Evolutionary conservation across 2,329 filamentous ascomycete species (phyloP), one percentile per base, ranked within the genome.

Genomic region (Aureobasidium musti): DNA sequence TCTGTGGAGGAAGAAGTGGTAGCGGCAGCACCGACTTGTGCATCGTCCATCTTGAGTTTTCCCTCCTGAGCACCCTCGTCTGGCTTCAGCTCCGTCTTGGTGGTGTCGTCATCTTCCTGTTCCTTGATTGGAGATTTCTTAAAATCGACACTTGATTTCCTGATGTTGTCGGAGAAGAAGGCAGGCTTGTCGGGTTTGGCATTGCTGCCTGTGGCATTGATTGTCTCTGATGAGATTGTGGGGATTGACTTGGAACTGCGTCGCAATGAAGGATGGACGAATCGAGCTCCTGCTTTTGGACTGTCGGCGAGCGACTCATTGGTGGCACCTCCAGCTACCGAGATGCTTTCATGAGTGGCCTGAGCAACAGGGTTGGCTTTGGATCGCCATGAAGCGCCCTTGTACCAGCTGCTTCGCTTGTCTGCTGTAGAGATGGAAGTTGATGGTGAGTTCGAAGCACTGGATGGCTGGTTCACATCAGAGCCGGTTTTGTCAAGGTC

Each of bases 291-390:
- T 11, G 47, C 28, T 35, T 60, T 75, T 13, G 70, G 71, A 21
- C 73, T 75, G 43, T 77, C 73, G 11, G 60, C 71, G 10, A 74
- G 74, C 14, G 78, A 71, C 64, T 81, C 79, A 19, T 77, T 77
- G 4, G 79, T 80, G 1, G 79, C 75, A 26, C 80, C 79, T 54
- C 78, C 77, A 53, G 76, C 76, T 5, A 80, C 80, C 33, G 74
- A 76, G 30, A 82, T 79, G 69, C 77, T 82, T 70, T 83, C 80
- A 30, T 75, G 76, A 10, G 79, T 79, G 8, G 80, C 79, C 70
- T 80, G 76, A n/a, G 81, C 80, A 10, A 81, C 76, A 1, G 81
- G 77, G 13, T 78, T 77, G 13, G 81, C 79, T 72, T 83, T 83
- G 30, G 77, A 75, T 7, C 77, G 75, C 80, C 80, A 76, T 45